These are phyloP conservation scores for Populus alba DNA, from an alignment of 345 rosid genomes.

Conservation along the genomic window DNA sequence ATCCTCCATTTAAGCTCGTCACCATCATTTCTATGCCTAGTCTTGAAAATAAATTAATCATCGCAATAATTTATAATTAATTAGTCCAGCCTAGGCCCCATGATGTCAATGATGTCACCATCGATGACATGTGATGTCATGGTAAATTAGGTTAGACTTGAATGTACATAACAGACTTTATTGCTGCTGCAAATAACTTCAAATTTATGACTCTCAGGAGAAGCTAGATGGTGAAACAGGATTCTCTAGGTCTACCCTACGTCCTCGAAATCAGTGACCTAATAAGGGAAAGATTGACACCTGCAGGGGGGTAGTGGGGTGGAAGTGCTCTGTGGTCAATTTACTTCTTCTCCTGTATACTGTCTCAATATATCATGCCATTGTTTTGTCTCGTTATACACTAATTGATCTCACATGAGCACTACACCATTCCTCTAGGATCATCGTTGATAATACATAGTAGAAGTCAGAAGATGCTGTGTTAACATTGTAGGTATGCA, in stretches of 20 bases:
- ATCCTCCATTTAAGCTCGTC: not conserved
- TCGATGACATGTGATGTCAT: constrained; percentile 4
- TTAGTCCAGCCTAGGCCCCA: not conserved
- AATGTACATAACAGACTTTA: not conserved
- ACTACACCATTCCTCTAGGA: not conserved
- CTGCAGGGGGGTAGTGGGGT: not conserved
- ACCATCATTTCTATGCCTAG: not conserved
- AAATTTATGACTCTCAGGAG: not conserved
- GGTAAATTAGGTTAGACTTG: not conserved
- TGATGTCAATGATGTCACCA: not conserved
- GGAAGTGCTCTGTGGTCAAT: not conserved
- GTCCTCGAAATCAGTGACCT: not conserved
- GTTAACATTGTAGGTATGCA: not conserved
- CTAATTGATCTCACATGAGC: not conserved
- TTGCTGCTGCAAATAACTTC: not conserved
- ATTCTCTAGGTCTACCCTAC: not conserved
- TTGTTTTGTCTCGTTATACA: not conserved
- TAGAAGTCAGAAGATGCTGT: not conserved
- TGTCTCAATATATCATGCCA: not conserved
- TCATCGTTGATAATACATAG: not conserved
- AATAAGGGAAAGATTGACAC: not conserved
- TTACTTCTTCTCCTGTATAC: not conserved
- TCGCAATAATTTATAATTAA: not conserved
- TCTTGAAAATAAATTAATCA: not conserved
- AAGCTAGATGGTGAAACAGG: not conserved